A percentile compares a stretch with the other conserved stretches of the same genome.
These are phyloP conservation scores for Phytophthora vignae DNA, from an alignment of 352 stramenopile genomes.

Conservation along the genomic window DNA sequence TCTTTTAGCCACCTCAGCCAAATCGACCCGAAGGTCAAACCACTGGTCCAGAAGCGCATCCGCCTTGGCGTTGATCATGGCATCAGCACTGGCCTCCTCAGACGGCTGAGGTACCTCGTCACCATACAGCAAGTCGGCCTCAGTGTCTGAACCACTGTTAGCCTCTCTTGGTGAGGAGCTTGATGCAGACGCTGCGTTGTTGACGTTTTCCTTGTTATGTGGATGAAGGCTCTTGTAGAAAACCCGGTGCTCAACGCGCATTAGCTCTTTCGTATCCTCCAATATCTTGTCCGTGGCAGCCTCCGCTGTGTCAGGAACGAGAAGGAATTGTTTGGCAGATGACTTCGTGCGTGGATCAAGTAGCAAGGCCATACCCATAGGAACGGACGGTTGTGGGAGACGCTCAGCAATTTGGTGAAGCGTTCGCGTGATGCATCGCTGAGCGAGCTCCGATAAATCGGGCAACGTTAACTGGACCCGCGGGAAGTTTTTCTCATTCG, in stretches of 20 bases:
- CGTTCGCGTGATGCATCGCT: not conserved
- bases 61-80: conserved; percentile 5
- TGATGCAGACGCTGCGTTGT: not conserved
- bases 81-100: not conserved
- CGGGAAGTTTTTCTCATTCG: conserved; percentile 2
- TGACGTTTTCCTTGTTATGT: not conserved
- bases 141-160: conserved; percentile 4
- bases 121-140: not conserved
- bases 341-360: not conserved
- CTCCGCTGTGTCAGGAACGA: not conserved
- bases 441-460: not conserved
- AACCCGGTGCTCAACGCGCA: not conserved
- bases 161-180: not conserved
- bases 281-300: not conserved
- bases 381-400: not conserved
- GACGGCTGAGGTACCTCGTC: not conserved
- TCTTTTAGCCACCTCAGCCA: conserved; percentile 1
- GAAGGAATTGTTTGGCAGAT: not conserved
- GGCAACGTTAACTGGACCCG: not conserved
- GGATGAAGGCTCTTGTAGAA: not conserved
- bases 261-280: not conserved
- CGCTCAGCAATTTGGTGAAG: conserved; percentile 1
- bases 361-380: conserved; percentile 8
- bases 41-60: not conserved
- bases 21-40: not conserved